Evolutionary conservation across 31 red algal species (phyloP).

Genomic region (Asparagopsis taxiformis): DNA sequence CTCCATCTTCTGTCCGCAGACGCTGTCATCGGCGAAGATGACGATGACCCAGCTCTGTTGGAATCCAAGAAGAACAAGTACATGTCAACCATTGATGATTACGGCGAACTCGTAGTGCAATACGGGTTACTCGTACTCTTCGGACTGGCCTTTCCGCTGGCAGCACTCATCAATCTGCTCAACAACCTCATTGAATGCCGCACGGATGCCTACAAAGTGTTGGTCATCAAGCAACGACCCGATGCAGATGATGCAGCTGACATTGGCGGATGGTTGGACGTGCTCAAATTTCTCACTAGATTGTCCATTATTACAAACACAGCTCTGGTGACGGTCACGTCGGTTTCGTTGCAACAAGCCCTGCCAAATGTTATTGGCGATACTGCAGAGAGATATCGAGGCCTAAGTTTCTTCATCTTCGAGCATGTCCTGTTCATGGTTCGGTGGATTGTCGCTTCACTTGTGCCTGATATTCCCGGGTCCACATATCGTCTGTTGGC

Average conservation of each 20-base stretch:
- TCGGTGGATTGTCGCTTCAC: slow-evolving; percentile 31
- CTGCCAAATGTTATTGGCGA: slow-evolving; percentile 33
- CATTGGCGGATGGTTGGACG: slow-evolving; percentile 50
- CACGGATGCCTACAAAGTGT: slow-evolving; percentile 65
- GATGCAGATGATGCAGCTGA: slow-evolving; percentile 33
- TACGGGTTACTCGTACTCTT: slow-evolving; percentile 69
- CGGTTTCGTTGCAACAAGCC: slow-evolving; percentile 22
- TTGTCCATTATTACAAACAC: slow-evolving; percentile 39
- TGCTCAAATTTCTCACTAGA: slow-evolving; percentile 34
- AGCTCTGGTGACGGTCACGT: slow-evolving; percentile 55
- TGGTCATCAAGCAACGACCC: slow-evolving; percentile 48
- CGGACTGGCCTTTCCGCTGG: slow-evolving; percentile 60
- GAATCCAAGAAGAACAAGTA: slow-evolving; percentile 30
- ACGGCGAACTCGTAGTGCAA: slow-evolving; percentile 68
- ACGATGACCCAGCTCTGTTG: slow-evolving; percentile 3
- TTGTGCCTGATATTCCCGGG: slow-evolving; percentile 40
- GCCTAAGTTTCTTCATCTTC: slow-evolving; percentile 40
- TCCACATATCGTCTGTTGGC: slow-evolving; percentile 44
- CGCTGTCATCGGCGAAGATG: neutral
- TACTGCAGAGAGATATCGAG: slow-evolving; percentile 17
- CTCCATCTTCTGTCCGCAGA: neutral
- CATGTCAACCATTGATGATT: slow-evolving; percentile 64
- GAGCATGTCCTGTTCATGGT: slow-evolving; percentile 54
- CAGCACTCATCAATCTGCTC: slow-evolving; percentile 51
- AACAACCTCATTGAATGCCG: slow-evolving; percentile 71